Base-by-base conservation (phyloP, 768 basidiomycete species). In the Cystobasidium onofrii region DNA sequence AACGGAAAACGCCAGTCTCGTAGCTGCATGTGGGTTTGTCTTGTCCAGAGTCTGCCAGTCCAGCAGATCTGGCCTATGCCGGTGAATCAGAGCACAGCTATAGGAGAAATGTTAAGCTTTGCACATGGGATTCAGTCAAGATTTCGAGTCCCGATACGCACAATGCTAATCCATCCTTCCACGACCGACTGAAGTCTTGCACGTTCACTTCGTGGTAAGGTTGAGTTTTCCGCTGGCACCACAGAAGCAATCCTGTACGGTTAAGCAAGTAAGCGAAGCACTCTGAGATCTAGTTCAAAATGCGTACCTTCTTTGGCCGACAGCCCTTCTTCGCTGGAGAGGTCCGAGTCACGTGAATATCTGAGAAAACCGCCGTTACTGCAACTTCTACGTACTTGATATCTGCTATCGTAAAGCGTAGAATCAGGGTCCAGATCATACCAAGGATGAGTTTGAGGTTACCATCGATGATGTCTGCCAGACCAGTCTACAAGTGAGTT, bases 381-480 rank as follows among this genome's bases (percentile, higher is more conserved):
- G 27, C 17, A 15, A 44, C 25, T 27, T 18, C 17, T 31, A 83
- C 87, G 74, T 76, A 93, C 94, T 89, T 96, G 83, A 99, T 98
- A 78, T 94, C 93, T 27, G 96, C 94, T 76, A 99, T 98, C 4
- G 94, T 96, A 81, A 98, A 98, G 15, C 95, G 89, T 36, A 98
- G 85, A 79, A 99, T 93, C 43, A 98, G 86, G 0, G 92, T 95
- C 96, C 96, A 98, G 76, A 99, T 97, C 94, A 94, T 92, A 36
- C 92, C 76, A 29, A 62, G 86, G 64, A 95, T 97, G 70, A 99
- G 89, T 82, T 98, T 99, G 76, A 94, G 82, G 81, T 95, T 96
- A n/a, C 94, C 94, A 81, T 99, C 96, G 72, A 99, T 93, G 80
- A 98, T 96, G 81, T 98, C 95, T 94, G 74, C 50, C 36, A 46